Evolutionary conservation across 164 flowering plant species (phyloP).

Genomic region (Chimonanthus salicifolius): DNA sequence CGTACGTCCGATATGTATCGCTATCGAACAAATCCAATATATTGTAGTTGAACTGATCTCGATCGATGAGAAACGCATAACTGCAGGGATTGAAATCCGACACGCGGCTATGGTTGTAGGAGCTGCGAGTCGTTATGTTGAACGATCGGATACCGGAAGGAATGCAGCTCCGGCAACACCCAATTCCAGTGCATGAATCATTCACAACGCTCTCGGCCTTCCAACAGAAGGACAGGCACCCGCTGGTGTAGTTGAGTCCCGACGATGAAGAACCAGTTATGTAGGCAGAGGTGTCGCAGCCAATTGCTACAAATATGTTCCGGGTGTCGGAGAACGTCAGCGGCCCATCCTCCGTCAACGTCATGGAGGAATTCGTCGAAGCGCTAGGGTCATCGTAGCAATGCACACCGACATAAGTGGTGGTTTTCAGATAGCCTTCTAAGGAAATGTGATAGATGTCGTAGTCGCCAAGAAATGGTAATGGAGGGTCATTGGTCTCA

Average conservation of each 20-base stretch:
- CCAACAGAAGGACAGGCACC: not conserved
- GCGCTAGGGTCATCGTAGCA: not conserved
- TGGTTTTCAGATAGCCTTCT: too few species aligned
- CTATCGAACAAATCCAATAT: not conserved
- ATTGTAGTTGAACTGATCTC: slow-evolving; percentile 1
- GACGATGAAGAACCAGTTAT: not conserved
- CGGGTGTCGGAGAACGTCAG: slow-evolving; percentile 3
- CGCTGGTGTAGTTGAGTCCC: not conserved
- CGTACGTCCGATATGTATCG: too few species aligned
- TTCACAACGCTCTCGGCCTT: not conserved
- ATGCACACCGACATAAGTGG: not conserved
- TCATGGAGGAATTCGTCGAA: fast-evolving
- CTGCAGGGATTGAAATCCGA: slow-evolving; percentile 6
- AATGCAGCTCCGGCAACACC: slow-evolving; percentile 11
- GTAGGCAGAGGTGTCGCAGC: slow-evolving; percentile 2
- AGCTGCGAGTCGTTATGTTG: not conserved
- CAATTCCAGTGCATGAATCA: slow-evolving; percentile 4
- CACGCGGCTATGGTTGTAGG: not conserved
- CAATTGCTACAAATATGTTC: slow-evolving; percentile 6
- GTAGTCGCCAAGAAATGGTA: not conserved
- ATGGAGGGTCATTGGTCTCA: too few species aligned
- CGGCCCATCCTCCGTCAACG: not conserved
- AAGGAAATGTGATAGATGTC: not conserved
- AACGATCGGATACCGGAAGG: not conserved
- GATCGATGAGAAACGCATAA: slow-evolving; percentile 8